A percentile compares a stretch with the other conserved stretches of the same genome.
phyloP scores from a whole-genome alignment of 306 rosid species.

The Quercus parvula region DNA sequence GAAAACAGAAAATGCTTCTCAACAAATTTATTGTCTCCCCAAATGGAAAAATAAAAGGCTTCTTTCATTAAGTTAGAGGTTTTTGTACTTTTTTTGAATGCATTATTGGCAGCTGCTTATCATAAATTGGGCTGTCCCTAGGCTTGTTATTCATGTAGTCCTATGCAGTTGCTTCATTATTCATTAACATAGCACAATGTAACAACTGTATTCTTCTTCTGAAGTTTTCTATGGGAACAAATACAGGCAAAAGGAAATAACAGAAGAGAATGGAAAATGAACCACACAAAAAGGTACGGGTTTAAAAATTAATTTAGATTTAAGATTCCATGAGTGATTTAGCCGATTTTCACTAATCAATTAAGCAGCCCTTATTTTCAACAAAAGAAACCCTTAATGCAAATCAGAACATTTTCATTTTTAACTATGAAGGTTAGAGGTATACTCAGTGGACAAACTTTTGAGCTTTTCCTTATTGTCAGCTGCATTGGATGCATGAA shows the following conservation, averaged over 20 bases:
- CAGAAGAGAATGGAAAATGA: not conserved
- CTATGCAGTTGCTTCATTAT: not conserved
- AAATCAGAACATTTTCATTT: not conserved
- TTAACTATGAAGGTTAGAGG: conserved; percentile 20
- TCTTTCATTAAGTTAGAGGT: not conserved
- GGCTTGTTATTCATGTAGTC: not conserved
- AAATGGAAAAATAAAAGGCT: not conserved
- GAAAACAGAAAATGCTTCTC: not conserved
- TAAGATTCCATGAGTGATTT: not conserved
- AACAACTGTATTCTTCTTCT: not conserved
- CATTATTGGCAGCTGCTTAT: not conserved
- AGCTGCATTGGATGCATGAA: conserved; percentile 81
- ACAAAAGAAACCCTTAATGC: not conserved
- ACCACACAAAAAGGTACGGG: not conserved
- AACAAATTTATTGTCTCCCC: not conserved
- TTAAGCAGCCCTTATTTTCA: not conserved
- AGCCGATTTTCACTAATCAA: not conserved
- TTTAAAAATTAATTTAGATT: too few species aligned
- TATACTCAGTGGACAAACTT: conserved; percentile 38
- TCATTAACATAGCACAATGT: not conserved
- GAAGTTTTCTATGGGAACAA: not conserved
- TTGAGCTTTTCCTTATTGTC: conserved; percentile 74
- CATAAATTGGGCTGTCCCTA: not conserved
- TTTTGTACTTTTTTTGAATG: not conserved
- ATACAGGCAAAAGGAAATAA: not conserved